A percentile compares a stretch with the other conserved stretches of the same genome.
Conservation (phyloP, 495 filamentous ascomycete species). For the Penicillium flavigenum region DNA sequence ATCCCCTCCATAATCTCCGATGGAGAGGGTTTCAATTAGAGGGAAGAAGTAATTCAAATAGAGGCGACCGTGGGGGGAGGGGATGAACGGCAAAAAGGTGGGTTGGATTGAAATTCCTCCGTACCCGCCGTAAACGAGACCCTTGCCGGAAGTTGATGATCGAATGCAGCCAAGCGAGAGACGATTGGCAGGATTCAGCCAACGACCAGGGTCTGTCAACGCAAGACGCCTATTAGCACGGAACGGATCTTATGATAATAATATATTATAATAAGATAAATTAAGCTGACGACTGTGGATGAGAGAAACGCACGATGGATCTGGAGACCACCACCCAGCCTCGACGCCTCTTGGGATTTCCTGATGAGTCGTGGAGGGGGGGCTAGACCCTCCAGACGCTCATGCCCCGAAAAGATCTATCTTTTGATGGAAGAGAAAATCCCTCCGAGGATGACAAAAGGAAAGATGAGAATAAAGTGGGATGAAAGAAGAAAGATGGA, state of each 20-base stretch:
- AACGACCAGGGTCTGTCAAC: conserved; percentile 25
- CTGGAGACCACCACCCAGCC: conserved; percentile 13
- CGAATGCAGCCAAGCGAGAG: conserved; percentile 22
- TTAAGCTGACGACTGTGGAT: conserved; percentile 11
- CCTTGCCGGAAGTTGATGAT: conserved; percentile 22
- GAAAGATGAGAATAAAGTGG: background rate
- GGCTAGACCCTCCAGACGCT: conserved; percentile 38
- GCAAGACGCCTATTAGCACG: conserved; percentile 14
- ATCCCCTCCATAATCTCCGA: conserved; percentile 39
- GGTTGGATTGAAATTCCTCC: conserved; percentile 30
- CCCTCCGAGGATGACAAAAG: background rate
- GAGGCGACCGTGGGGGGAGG: conserved; percentile 11
- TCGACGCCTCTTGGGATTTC: conserved; percentile 8
- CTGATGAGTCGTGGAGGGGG: conserved; percentile 25
- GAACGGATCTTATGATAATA: conserved; percentile 10
- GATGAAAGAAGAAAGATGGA: background rate
- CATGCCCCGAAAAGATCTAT: conserved; percentile 25
- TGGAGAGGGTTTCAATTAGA: conserved; percentile 10
- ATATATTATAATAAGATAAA: conserved; percentile 9
- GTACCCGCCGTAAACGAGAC: conserved; percentile 31
- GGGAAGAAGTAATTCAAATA: conserved; percentile 10
- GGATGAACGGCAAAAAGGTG: conserved; percentile 9
- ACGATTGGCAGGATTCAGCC: conserved; percentile 29
- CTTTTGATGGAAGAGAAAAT: conserved; percentile 8
- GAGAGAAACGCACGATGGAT: conserved; percentile 13